These are phyloP conservation scores for Aspergillus olivimuriae DNA, from an alignment of 495 filamentous ascomycete species.

Conservation along the genomic window DNA sequence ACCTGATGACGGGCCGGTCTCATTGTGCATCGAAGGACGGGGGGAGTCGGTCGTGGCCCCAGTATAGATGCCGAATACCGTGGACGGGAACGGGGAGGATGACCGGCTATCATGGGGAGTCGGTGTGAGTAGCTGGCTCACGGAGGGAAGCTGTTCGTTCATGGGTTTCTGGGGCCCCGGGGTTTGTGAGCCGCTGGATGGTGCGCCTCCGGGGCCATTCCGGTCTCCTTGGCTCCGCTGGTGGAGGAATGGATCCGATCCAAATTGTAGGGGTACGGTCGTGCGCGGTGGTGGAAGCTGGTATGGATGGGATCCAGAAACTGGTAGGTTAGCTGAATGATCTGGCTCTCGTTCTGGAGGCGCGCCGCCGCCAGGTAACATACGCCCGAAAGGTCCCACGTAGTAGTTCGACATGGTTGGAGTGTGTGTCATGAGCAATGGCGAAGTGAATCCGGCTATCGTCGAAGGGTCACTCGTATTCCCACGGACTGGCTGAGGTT, in stretches of 20 bases:
- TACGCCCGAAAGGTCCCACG: constrained; percentile 45
- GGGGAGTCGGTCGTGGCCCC: constrained; percentile 14
- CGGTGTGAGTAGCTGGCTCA: constrained; percentile 42
- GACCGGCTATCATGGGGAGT: constrained; percentile 24
- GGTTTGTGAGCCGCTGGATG: constrained; percentile 11
- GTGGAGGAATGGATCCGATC: constrained; percentile 33
- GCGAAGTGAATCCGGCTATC: neutral
- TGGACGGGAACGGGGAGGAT: constrained; percentile 23
- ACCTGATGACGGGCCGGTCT: constrained; percentile 1
- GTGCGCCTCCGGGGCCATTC: constrained; percentile 17
- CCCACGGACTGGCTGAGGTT: no score
- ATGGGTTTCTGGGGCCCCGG: constrained; percentile 13
- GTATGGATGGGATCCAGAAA: constrained; percentile 34
- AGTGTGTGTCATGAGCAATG: neutral
- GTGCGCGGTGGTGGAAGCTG: constrained; percentile 46
- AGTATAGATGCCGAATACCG: constrained; percentile 17
- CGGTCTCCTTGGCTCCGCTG: constrained; percentile 28
- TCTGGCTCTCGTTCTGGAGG: constrained; percentile 26
- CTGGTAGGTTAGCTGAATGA: constrained; percentile 30
- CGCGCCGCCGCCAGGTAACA: constrained; percentile 33
- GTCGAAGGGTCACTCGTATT: no score
- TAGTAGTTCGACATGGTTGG: constrained; percentile 39
- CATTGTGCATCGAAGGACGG: constrained; percentile 19
- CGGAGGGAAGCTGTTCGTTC: constrained; percentile 39
- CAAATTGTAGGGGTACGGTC: constrained; percentile 35